These are phyloP conservation scores for Camillea tinctor DNA, from an alignment of 2,329 filamentous ascomycete species.

Conservation along the genomic window DNA sequence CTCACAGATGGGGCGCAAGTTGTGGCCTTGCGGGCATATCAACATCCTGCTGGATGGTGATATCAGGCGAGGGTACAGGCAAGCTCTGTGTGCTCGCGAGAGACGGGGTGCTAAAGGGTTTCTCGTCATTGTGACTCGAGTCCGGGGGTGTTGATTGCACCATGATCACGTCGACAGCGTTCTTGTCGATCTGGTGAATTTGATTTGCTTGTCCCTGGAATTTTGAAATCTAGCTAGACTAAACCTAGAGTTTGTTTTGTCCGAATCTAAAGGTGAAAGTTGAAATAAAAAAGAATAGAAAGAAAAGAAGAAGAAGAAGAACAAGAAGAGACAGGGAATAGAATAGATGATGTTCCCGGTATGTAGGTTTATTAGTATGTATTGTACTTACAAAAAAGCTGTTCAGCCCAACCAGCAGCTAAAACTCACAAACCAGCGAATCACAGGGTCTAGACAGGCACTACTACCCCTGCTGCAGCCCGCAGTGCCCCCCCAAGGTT, in stretches of 20 bases:
- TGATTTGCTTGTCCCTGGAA: not conserved
- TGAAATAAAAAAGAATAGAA: not conserved
- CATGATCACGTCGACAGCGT: slow-evolving; percentile 16
- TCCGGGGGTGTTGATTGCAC: slow-evolving; percentile 20
- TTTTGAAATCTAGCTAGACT: too few relatives aligned
- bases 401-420: not conserved
- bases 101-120: slow-evolving; percentile 4
- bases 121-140: slow-evolving; percentile 3
- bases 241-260: too few relatives aligned
- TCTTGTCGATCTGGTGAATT: not conserved
- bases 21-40: slow-evolving; percentile 33
- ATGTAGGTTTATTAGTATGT: too few relatives aligned
- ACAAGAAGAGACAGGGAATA: not conserved
- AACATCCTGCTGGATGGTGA: slow-evolving; percentile 37
- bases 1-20: slow-evolving; percentile 44
- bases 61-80: slow-evolving; percentile 35
- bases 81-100: slow-evolving; percentile 22
- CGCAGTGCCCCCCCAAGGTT: not conserved
- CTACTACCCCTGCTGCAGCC: not conserved
- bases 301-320: not conserved
- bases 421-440: not conserved
- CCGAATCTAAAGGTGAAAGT: too few relatives aligned
- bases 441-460: not conserved
- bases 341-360: too few relatives aligned
- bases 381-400: not conserved